Evolutionary conservation across 2,329 filamentous ascomycete species (phyloP), one percentile per base, ranked within the genome.

Genomic region (Penicillium sp.): DNA sequence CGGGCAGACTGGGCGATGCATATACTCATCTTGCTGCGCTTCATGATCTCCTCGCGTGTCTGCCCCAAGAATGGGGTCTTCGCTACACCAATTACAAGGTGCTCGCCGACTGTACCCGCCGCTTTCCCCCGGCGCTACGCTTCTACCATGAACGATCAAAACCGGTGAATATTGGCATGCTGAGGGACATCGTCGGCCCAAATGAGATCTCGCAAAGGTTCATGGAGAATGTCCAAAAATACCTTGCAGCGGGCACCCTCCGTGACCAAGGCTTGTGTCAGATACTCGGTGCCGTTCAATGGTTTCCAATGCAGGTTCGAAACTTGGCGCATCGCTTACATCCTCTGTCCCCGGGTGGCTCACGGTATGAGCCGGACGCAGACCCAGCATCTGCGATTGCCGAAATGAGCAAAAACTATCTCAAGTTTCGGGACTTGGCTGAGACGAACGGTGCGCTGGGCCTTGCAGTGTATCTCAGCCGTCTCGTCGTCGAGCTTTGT

Each of bases 41-140:
- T 2, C 30, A 52, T 15, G 29, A 10, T 2, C 18, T 52, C 14
- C 43, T 56, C 2, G 40, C 41, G 11, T 19, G 41, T 26, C 13
- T 52, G 21, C 27, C 50, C 7, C 38, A 39, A 33, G 51, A 53
- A 48, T 56, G 53, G 53, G 53, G 53, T n/a, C 23, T 53, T 26
- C 48, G 51, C 13, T 55, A 52, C 29, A 43, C 48, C 7, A 49
- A 50, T 13, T 51, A 50, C 28, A 50, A 42, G 14, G 18, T 43
- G 5, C 36, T 54, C 2, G 45, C 43, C 16, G 50, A 56, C 17
- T 50, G 48, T 34, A 50, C 41, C 15, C 43, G 53, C 23, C 53
- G 51, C 19, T 53, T 42, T 10, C 51, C 51, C 7, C 51, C 53
- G n/a, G 16, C 29, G 4, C 31, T 53, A 4, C 51, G 37, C n/a